A percentile compares a stretch with the other conserved stretches of the same genome.
Evolutionary conservation across 2,329 filamentous ascomycete genomes (phyloP).

Genomic region (Aspergillus melleus): DNA sequence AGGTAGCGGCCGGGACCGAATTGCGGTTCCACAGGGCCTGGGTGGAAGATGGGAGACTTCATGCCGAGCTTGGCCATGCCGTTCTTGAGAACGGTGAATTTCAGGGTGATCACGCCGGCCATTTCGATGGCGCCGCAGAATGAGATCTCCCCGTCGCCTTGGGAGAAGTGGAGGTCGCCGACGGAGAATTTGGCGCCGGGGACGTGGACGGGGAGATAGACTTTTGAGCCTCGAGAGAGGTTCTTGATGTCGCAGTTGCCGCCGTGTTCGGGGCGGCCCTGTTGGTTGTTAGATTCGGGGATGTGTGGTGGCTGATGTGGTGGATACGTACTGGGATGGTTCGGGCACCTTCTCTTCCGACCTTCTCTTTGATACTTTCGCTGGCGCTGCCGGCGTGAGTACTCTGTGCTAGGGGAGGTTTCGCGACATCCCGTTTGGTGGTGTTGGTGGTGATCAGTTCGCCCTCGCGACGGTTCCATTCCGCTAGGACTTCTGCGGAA

Average conservation of each 20-base stretch:
- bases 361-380: slow-evolving; percentile 60
- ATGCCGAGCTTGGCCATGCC: slow-evolving; percentile 73
- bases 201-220: slow-evolving; percentile 86
- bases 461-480: slow-evolving; percentile 81
- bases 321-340: slow-evolving; percentile 66
- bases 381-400: slow-evolving; percentile 69
- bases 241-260: slow-evolving; percentile 95
- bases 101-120: slow-evolving; percentile 87
- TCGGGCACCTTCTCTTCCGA: slow-evolving; percentile 75
- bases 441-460: slow-evolving; percentile 71
- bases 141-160: slow-evolving; percentile 87
- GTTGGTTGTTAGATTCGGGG: not conserved
- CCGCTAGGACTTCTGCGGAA: slow-evolving; percentile 70
- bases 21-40: slow-evolving; percentile 83
- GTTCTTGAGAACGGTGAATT: slow-evolving; percentile 82
- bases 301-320: not conserved
- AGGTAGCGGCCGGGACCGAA: slow-evolving; percentile 80
- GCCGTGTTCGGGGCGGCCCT: slow-evolving; percentile 77
- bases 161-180: slow-evolving; percentile 82
- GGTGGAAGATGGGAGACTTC: slow-evolving; percentile 81
- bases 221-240: slow-evolving; percentile 73
- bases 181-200: slow-evolving; percentile 85
- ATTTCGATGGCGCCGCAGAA: slow-evolving; percentile 93
- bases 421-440: slow-evolving; percentile 69
- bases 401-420: slow-evolving; percentile 71